Evolutionary conservation across 2,329 filamentous ascomycete genomes (phyloP).

Genomic region (Sclerotinia minor): DNA sequence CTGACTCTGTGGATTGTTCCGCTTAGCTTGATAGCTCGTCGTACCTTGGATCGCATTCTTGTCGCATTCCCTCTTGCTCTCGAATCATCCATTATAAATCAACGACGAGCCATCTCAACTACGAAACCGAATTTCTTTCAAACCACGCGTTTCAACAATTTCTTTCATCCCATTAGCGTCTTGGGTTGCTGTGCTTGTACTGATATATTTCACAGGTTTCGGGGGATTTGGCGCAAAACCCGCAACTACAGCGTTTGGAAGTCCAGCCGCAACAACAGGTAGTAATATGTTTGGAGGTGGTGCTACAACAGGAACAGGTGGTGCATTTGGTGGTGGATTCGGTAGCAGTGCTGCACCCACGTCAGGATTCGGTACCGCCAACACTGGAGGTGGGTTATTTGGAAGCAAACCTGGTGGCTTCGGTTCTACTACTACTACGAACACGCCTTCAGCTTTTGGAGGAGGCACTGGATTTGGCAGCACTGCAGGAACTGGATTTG

Average conservation of each 20-base stretch:
- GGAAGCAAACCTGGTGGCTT: conserved; percentile 38
- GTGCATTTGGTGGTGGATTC: conserved; percentile 33
- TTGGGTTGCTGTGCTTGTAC: conserved; percentile 18
- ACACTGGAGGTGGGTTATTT: conserved; percentile 37
- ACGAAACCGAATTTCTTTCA: neutral
- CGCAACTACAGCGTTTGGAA: conserved; percentile 48
- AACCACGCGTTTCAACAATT: neutral
- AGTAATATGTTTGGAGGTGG: conserved; percentile 55
- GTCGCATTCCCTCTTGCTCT: conserved; percentile 20
- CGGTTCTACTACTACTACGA: conserved; percentile 42
- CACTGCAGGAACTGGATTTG: conserved; percentile 47
- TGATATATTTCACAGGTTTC: conserved; percentile 44
- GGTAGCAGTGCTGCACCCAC: conserved; percentile 28
- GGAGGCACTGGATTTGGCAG: conserved; percentile 44
- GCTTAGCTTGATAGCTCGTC: conserved; percentile 29
- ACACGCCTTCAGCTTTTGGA: conserved; percentile 37
- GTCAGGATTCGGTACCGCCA: conserved; percentile 35
- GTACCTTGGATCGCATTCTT: conserved; percentile 22
- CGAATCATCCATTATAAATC: conserved; percentile 18
- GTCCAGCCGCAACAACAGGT: conserved; percentile 45
- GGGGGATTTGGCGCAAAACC: conserved; percentile 47
- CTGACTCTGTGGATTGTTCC: conserved; percentile 33
- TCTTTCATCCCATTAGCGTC: neutral
- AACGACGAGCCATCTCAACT: neutral
- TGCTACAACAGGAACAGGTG: conserved; percentile 38